phyloP scores from a whole-genome alignment of 1,284 basidiomycete species.

The Filobasidium uniguttulatum region DNA sequence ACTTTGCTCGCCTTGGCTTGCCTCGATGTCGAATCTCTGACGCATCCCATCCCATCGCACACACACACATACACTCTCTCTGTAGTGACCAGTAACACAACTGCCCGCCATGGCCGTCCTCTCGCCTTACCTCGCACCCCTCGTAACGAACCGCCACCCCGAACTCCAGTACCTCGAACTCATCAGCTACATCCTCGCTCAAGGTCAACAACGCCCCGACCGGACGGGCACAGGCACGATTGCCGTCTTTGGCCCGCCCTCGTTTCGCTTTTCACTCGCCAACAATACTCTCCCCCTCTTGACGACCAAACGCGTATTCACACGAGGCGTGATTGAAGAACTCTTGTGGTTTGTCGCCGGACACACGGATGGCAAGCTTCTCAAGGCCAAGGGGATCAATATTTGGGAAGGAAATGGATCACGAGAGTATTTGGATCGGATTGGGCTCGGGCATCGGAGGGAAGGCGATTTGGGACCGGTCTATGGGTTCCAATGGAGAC shows the following conservation, averaged over 20 bases:
- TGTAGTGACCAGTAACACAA: too few relatives aligned
- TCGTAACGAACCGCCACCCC: conserved; percentile 37
- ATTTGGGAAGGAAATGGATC: conserved; percentile 98
- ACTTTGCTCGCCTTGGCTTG: too few relatives aligned
- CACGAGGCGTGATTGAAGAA: conserved; percentile 83
- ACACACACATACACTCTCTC: too few relatives aligned
- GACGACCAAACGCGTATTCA: conserved; percentile 90
- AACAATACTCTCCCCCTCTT: conserved; percentile 66
- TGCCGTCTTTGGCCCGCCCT: conserved; percentile 75
- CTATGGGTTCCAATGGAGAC: conserved; percentile 97
- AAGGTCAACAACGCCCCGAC: conserved; percentile 65
- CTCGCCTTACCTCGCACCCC: background rate
- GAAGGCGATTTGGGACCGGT: conserved; percentile 93
- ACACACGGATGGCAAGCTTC: conserved; percentile 62
- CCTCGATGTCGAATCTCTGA: too few relatives aligned
- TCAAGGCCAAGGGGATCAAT: conserved; percentile 73
- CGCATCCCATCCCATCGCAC: too few relatives aligned
- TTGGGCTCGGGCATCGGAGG: conserved; percentile 67
- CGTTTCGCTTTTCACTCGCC: conserved; percentile 70
- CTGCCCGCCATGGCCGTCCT: too few relatives aligned
- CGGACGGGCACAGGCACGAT: conserved; percentile 85
- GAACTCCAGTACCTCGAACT: conserved; percentile 77
- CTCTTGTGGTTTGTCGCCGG: conserved; percentile 85
- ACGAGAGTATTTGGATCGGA: conserved; percentile 66
- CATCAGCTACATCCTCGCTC: conserved; percentile 57